Evolutionary conservation across 306 rosid species (phyloP).

Genomic region (Myrica gale): DNA sequence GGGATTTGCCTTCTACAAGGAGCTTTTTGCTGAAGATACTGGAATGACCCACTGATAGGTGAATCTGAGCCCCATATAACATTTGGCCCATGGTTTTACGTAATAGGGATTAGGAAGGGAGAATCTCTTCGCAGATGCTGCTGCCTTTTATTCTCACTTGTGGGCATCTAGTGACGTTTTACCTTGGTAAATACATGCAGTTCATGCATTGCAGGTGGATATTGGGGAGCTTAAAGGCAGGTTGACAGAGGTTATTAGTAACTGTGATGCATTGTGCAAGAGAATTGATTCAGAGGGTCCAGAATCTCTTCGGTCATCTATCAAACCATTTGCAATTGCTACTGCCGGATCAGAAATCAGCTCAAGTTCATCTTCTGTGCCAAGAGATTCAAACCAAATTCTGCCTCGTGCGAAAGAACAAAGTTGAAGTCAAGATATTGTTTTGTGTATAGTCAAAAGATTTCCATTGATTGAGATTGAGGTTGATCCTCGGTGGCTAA

Average conservation of each 20-base stretch:
- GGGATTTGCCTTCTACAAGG: not conserved
- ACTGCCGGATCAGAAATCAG: slow-evolving; percentile 24
- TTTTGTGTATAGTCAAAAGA: slow-evolving; percentile 28
- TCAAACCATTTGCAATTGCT: slow-evolving; percentile 52
- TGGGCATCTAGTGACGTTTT: slow-evolving; percentile 26
- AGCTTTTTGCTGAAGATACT: too few species aligned
- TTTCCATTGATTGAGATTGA: slow-evolving; percentile 33
- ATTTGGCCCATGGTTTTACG: not conserved
- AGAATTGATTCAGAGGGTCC: slow-evolving; percentile 71
- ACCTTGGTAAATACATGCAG: slow-evolving; percentile 40
- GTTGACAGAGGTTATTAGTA: slow-evolving; percentile 83
- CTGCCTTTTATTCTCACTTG: slow-evolving; percentile 3
- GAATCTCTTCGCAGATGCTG: not conserved
- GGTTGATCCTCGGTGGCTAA: slow-evolving; percentile 19
- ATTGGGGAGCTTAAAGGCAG: slow-evolving; percentile 94
- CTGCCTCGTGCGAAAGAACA: slow-evolving; percentile 40
- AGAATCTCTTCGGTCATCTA: slow-evolving; percentile 66
- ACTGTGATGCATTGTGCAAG: slow-evolving; percentile 80
- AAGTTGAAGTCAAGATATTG: slow-evolving; percentile 39
- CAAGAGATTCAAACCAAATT: slow-evolving; percentile 28
- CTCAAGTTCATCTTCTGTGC: slow-evolving; percentile 32
- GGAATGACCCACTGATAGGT: not conserved
- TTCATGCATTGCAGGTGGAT: slow-evolving; percentile 80
- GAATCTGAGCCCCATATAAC: slow-evolving; percentile 16
- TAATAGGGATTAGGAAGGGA: not conserved